Conservation (phyloP, 2,329 filamentous ascomycete species). For the Celoporthe dispersa region DNA sequence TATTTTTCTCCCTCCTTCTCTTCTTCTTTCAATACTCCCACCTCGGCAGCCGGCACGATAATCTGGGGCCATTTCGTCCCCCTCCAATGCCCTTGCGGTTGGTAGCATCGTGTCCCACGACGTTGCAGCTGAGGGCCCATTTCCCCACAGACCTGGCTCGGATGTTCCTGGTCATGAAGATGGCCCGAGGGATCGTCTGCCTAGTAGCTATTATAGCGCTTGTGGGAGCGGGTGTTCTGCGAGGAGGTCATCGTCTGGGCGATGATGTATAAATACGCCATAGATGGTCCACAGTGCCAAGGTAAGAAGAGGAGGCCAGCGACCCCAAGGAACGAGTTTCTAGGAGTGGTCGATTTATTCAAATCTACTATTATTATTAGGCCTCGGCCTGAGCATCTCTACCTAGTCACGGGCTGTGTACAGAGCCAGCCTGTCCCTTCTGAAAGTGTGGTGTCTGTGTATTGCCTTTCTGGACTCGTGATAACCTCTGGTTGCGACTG, state of each 20-base stretch:
- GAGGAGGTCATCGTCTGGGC: background rate
- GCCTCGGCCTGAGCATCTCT: background rate
- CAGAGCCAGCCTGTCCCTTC: background rate
- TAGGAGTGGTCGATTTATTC: background rate
- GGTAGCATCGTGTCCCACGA: constrained; percentile 15
- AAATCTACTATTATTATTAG: background rate
- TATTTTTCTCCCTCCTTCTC: background rate
- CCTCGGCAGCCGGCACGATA: constrained; percentile 10
- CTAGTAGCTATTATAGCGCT: background rate
- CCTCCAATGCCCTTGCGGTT: background rate
- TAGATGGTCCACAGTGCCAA: background rate
- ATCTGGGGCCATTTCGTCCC: background rate
- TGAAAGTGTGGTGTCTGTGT: background rate
- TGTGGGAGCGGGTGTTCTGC: background rate
- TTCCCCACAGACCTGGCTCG: background rate
- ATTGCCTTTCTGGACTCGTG: too few relatives aligned
- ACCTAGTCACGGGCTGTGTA: background rate
- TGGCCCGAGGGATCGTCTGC: background rate
- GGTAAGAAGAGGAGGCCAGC: background rate
- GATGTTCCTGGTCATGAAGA: background rate
- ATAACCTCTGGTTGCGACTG: background rate
- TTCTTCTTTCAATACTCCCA: background rate
- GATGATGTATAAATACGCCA: constrained; percentile 3
- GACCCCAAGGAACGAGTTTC: background rate
- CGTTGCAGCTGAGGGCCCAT: background rate